These are phyloP conservation scores for Glebionis coronaria DNA, from an alignment of 129 eudicot species.

Conservation along the genomic window DNA sequence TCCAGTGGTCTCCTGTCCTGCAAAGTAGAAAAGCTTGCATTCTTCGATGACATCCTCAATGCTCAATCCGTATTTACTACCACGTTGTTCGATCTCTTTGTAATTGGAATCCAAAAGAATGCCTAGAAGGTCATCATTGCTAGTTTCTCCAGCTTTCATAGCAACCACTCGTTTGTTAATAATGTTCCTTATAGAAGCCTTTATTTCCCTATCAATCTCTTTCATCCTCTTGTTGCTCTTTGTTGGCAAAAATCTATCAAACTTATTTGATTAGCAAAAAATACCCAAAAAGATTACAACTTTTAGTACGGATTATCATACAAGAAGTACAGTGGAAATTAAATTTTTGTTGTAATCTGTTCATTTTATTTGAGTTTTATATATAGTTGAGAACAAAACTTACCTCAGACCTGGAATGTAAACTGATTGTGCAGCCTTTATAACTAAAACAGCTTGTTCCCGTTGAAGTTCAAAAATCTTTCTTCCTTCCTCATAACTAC, in stretches of 20 bases:
- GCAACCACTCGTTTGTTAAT: constrained; percentile 30
- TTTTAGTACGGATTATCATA: no score
- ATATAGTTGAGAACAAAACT: not conserved
- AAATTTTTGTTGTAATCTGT: no score
- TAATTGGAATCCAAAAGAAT: constrained; percentile 34
- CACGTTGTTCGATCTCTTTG: constrained; percentile 30
- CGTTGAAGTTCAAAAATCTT: constrained; percentile 34
- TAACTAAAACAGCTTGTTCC: constrained; percentile 16
- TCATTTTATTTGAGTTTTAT: no score
- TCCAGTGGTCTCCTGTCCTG: constrained; percentile 39
- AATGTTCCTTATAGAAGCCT: constrained; percentile 19
- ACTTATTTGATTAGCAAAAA: not conserved
- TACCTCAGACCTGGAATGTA: constrained; percentile 45
- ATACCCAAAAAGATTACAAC: not conserved
- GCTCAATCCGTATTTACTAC: constrained; percentile 22
- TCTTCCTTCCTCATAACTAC: constrained; percentile 33
- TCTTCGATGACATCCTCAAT: constrained; percentile 37
- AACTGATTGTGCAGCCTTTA: constrained; percentile 13
- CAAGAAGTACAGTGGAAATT: no score
- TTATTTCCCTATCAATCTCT: constrained; percentile 20
- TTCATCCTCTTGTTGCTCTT: constrained; percentile 32
- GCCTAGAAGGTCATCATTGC: constrained; percentile 32
- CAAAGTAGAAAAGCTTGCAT: constrained; percentile 38
- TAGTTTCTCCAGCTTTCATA: constrained; percentile 29
- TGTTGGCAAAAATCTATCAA: constrained; percentile 31